Base-by-base conservation (phyloP, 2,329 filamentous ascomycete genomes). In the Cryphonectria naterciae region DNA sequence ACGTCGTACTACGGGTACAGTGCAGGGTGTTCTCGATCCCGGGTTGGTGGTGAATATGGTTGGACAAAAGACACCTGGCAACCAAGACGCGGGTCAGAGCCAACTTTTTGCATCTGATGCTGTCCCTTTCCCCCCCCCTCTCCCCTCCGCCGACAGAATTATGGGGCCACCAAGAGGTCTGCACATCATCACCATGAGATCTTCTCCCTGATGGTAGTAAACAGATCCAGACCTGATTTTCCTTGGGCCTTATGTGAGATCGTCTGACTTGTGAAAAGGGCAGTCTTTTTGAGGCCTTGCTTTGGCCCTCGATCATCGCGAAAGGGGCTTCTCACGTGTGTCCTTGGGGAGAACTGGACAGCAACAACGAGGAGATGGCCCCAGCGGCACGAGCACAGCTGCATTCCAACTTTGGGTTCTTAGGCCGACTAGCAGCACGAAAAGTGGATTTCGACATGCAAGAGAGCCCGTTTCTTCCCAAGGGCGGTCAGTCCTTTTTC, bases 371-470 rank as follows among this genome's bases (percentile, higher is more conserved):
- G n/a, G 61, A 46, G 10, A n/a, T 58, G 41, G 49, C 19, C 49
- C 49, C 49, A n/a, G 52, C 37, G 35, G 63, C 62, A 22, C 39
- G 49, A 37, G 8, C 62, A 22, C 49, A 67, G 54, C 46, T 39
- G 43, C 61, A 68, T 70, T 39, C 65, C 49, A 64, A 10, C 37
- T 62, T 35, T 46, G 65, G 28, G 65, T 32, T 35, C 41, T 37
- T 39, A 35, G 37, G 32, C 65, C 52, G 54, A 41, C 13, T 37
- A 65, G 39, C 35, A 63, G 32, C 54, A 58, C 54, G 25, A 68
- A 65, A 67, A 71, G 71, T 68, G 71, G 66, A 61, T 62, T 63
- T 64, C 7, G 43, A 65, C 63, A 64, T 19, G 66, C 68, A 41
- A 49, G 32, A 63, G 32, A 56, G 49, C 46, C 54, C 56, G 65